phyloP scores from a whole-genome alignment of 306 rosid genomes.

The Quercus agrifolia region DNA sequence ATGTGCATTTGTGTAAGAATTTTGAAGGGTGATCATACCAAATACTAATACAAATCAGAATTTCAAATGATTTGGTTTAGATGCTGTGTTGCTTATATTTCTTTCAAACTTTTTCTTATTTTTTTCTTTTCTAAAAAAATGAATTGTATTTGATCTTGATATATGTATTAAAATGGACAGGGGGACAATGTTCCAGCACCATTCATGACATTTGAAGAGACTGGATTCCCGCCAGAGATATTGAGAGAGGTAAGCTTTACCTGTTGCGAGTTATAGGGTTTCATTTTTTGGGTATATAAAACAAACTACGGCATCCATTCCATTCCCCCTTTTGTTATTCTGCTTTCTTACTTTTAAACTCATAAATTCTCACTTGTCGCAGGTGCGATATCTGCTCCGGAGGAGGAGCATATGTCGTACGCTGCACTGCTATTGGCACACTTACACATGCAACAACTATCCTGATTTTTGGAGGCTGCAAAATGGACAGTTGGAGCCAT shows the following conservation, averaged over 20 bases:
- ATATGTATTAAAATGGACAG: constrained; percentile 44
- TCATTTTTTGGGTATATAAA: constrained; percentile 21
- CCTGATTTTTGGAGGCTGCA: constrained; percentile 99
- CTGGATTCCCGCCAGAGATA: constrained; percentile 94
- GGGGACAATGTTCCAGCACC: constrained; percentile 98
- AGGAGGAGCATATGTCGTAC: constrained; percentile 99
- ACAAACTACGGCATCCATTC: constrained; percentile 33
- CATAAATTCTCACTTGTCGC: constrained; percentile 94
- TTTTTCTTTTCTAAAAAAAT: neutral
- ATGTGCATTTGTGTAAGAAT: neutral
- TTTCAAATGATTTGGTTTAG: no score
- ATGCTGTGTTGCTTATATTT: constrained; percentile 10
- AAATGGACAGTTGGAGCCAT: constrained; percentile 97
- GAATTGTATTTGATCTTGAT: constrained; percentile 16
- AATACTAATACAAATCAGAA: neutral
- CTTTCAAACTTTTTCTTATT: neutral
- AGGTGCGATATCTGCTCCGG: constrained; percentile 99
- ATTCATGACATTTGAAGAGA: constrained; percentile 80
- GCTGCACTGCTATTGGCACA: constrained; percentile 99
- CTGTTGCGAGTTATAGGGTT: constrained; percentile 13
- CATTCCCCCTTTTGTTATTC: constrained; percentile 19
- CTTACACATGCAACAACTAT: constrained; percentile 88
- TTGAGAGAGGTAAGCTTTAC: constrained; percentile 82
- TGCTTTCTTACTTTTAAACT: constrained; percentile 57
- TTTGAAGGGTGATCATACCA: neutral